These are phyloP conservation scores for Coemansia sp. DNA, from an alignment of 192 early-diverging fungal species.

Conservation along the genomic window DNA sequence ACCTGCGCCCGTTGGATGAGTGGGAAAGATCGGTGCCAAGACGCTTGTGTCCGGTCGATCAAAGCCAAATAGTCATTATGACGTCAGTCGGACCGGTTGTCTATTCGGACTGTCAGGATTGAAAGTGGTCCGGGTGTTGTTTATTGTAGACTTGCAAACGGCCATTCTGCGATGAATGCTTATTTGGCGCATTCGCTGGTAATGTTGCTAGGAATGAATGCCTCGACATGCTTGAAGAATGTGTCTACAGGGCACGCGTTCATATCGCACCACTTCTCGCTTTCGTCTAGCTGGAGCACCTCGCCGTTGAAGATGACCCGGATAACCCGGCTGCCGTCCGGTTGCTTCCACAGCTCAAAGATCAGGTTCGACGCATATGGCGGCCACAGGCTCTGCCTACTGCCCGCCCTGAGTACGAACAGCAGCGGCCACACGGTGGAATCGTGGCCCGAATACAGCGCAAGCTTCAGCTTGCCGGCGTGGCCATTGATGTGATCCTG, in stretches of 20 bases:
- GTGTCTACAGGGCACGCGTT: slow-evolving; percentile 33
- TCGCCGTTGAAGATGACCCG: slow-evolving; percentile 57
- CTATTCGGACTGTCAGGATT: too few species aligned
- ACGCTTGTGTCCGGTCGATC: too few species aligned
- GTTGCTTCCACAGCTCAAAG: slow-evolving; percentile 54
- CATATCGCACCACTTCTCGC: slow-evolving; percentile 44
- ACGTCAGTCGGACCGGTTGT: too few species aligned
- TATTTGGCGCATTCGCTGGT: slow-evolving; percentile 13
- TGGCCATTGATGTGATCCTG: slow-evolving; percentile 23
- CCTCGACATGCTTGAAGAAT: slow-evolving; percentile 28
- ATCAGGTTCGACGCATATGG: slow-evolving; percentile 54
- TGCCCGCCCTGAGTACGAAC: slow-evolving; percentile 23
- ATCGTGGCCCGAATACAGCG: slow-evolving; percentile 55
- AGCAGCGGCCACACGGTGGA: slow-evolving; percentile 49
- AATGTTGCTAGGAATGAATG: slow-evolving; percentile 37
- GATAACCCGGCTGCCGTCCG: slow-evolving; percentile 36
- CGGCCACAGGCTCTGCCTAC: slow-evolving; percentile 50
- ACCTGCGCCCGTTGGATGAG: too few species aligned
- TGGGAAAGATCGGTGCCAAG: too few species aligned
- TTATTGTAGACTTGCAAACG: too few species aligned
- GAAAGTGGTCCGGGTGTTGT: too few species aligned
- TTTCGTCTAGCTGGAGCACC: slow-evolving; percentile 23
- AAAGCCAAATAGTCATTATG: too few species aligned
- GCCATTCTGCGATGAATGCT: too few species aligned
- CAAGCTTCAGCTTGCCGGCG: slow-evolving; percentile 30